Base-by-base conservation (phyloP, 208 protist genomes). In the Acanthamoeba castellanii region DNA sequence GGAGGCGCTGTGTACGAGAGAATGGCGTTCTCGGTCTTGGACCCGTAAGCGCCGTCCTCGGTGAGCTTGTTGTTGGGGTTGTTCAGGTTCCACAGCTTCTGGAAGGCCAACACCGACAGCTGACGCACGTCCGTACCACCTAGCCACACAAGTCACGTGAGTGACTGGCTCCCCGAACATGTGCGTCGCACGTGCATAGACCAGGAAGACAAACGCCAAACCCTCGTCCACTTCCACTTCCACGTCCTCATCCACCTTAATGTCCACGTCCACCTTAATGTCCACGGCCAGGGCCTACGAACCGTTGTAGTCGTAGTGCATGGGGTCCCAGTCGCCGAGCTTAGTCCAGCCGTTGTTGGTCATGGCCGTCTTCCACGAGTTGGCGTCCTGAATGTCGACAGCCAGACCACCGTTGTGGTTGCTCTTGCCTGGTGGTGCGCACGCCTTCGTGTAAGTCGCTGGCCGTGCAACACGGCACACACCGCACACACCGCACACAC, bases 231-330 rank as follows among this genome's bases (percentile, higher is more conserved):
- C 25, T 68, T n/a, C 27, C 61, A 22, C 27, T 6, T n/a, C 20
- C 61, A 68, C 25, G 20, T 68, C 61, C 61, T 68, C 61, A n/a
- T 6, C 27, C 61, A 68, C 27, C 61, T 30, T 68, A 22, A 47
- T 4, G 61, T 30, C 61, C 61, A 68, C 27, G 25, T 22, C 20
- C 61, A 68, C 27, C 61, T 30, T 68, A 30, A n/a, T 22, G 25
- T 68, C 61, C 20, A 68, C 25, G 25, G 4, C 5, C 25, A n/a
- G 61, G 61, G 3, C 20, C 61, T 30, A 68, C 61, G 1, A 22
- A 78, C 70, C 34, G 32, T 82, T 27, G 74, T 82, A 82, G 32
- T 82, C 74, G 74, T 82, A 82, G 74, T 82, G 74, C 74, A 82
- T 82, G 74, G 74, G 74, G 25, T 82, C 74, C 74, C 74, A 82